phyloP scores from a whole-genome alignment of 2,329 filamentous ascomycete species.

The Grosmannia clavigera region DNA sequence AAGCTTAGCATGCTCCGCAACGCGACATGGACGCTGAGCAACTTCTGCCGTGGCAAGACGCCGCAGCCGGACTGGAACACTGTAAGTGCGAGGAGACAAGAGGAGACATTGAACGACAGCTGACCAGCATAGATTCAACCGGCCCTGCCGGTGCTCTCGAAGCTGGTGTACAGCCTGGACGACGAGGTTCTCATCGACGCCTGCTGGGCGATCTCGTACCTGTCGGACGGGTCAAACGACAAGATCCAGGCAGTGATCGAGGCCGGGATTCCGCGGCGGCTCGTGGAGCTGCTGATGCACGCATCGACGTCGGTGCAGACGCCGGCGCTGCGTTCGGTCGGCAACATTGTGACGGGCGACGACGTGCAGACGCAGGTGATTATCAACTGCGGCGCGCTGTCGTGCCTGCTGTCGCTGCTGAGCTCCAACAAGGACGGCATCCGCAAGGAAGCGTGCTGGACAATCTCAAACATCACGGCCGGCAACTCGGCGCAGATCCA shows the following conservation, averaged over 20 bases:
- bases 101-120: background rate
- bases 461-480: constrained; percentile 96
- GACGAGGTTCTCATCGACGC: constrained; percentile 98
- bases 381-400: constrained; percentile 92
- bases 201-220: constrained; percentile 98
- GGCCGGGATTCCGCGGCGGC: constrained; percentile 87
- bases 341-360: constrained; percentile 97
- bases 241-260: constrained; percentile 99
- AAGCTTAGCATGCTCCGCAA: constrained; percentile 99
- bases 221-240: constrained; percentile 95
- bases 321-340: constrained; percentile 88
- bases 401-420: constrained; percentile 82
- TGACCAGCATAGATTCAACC: constrained; percentile 61
- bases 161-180: constrained; percentile 96
- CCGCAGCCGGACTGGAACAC: constrained; percentile 97
- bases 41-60: constrained; percentile 99
- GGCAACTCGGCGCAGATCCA: constrained; percentile 98
- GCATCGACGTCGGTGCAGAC: constrained; percentile 97
- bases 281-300: constrained; percentile 96
- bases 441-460: constrained; percentile 99
- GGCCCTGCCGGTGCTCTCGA: constrained; percentile 85
- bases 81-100: constrained; percentile 40
- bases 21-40: constrained; percentile 97
- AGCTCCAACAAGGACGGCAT: constrained; percentile 98
- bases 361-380: constrained; percentile 98